phyloP scores from a whole-genome alignment of 1,139 yeast species.

The Yamadazyma siamensis region DNA sequence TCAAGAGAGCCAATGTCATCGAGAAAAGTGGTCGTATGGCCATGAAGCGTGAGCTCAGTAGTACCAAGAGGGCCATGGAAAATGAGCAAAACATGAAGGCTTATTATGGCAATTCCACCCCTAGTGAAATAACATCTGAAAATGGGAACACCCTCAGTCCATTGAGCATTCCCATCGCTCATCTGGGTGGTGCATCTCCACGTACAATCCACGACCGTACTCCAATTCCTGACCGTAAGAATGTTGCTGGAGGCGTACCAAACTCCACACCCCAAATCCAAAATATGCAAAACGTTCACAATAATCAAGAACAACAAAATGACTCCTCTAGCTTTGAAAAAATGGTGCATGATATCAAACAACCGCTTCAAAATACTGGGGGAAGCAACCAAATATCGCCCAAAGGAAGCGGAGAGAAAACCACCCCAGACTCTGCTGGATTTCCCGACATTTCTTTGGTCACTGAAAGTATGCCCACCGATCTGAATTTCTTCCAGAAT shows the following conservation, averaged over 20 bases:
- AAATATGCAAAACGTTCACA: constrained; percentile 25
- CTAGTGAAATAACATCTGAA: constrained; percentile 7
- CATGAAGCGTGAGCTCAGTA: constrained; percentile 34
- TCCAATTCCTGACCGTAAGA: no score
- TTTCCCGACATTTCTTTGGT: constrained; percentile 48
- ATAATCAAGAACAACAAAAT: constrained; percentile 16
- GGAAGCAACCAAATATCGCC: constrained; percentile 1
- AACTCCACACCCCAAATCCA: constrained; percentile 3
- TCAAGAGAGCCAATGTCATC: constrained; percentile 42
- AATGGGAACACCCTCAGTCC: constrained; percentile 5
- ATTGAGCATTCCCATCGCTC: constrained; percentile 14
- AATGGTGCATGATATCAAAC: neutral
- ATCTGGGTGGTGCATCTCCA: constrained; percentile 29
- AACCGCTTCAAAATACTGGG: neutral
- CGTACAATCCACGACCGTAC: no score
- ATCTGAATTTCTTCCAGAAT: constrained; percentile 41
- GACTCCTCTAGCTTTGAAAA: constrained; percentile 1
- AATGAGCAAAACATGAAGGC: constrained; percentile 19
- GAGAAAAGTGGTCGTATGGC: constrained; percentile 38
- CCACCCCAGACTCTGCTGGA: constrained; percentile 38
- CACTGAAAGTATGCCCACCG: constrained; percentile 42
- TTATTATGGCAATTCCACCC: constrained; percentile 14
- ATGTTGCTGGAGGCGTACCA: constrained; percentile 17
- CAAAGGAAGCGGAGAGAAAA: constrained; percentile 12
- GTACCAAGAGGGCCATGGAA: constrained; percentile 25